Conservation (phyloP, 352 stramenopile species). For the Phytophthora pini region DNA sequence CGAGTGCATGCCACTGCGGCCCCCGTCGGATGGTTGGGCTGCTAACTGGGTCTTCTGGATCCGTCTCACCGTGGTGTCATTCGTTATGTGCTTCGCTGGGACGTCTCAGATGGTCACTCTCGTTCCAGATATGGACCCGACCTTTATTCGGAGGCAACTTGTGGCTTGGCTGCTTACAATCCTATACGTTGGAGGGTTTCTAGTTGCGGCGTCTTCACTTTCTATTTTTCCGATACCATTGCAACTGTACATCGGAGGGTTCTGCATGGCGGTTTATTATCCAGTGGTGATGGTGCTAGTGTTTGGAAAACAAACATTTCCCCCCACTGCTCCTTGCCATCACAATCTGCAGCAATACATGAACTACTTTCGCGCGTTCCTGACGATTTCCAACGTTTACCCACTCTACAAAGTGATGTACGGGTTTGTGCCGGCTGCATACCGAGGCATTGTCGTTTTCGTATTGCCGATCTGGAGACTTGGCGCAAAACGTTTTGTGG, state of each 20-base stretch:
- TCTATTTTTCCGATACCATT: neutral
- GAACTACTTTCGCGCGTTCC: neutral
- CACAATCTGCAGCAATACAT: neutral
- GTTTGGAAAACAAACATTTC: neutral
- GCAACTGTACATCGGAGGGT: neutral
- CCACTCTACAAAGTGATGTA: slow-evolving; percentile 6
- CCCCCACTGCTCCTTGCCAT: no score
- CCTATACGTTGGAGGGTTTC: neutral
- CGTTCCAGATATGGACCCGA: neutral
- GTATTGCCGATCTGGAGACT: neutral
- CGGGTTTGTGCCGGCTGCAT: neutral
- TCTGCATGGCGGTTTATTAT: neutral
- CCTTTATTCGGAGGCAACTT: neutral
- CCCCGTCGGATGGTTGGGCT: neutral
- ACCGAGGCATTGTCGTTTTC: slow-evolving; percentile 1
- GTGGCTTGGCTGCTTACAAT: neutral
- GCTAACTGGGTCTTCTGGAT: slow-evolving; percentile 8
- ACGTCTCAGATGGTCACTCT: neutral
- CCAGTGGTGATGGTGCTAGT: neutral
- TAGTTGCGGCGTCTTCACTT: neutral
- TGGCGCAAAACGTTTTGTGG: neutral
- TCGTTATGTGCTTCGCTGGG: neutral
- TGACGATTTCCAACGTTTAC: neutral
- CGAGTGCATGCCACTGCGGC: neutral
- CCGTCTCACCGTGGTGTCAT: neutral